Base-by-base conservation (phyloP, 2,329 filamentous ascomycete species). In the Sarocladium oryzae region DNA sequence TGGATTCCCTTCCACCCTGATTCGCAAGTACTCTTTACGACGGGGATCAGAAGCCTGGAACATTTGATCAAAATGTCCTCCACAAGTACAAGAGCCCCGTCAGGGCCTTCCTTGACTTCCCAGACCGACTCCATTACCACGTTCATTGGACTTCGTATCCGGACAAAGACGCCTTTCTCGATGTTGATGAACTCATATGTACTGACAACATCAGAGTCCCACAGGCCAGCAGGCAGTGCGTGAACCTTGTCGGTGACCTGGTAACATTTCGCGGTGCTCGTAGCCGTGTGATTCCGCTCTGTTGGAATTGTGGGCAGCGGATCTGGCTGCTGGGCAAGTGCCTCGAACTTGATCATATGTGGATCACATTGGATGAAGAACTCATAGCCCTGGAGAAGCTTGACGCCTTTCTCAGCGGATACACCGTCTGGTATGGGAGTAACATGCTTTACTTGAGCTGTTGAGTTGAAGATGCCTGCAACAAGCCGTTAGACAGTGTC, bases 101-200 rank as follows among this genome's bases (percentile, higher is more conserved):
- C 66, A 15, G 58, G 61, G 2, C 53, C 59, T 52, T 65, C 68
- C 32, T 60, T 58, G 38, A 67, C 60, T 54, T 69, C 63, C 78
- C 78, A 82, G 15, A 69, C 59, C 15, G 77, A 78, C 61, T 82
- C 78, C 69, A 81, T 74, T 2, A 74, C 63, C 30, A 78, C 66
- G 40, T 67, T 70, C 61, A 81, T 58, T 18, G 78, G 77, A 36
- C 74, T 75, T 38, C 65, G 66, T 51, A 80, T 73, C 9, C 77
- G 64, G 37, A 77, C 73, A 60, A 78, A 80, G 6, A 77, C 57
- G 16, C 78, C 78, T 24, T 62, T 67, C n/a, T 65, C 65, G 16
- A 75, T 63, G 54, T 78, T 63, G 16, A 75, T 72, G 54, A 81
- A 75, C 63, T 81, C 77, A 58, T 78, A 77, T 5, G 62, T 72